Evolutionary conservation across 164 flowering plant species (phyloP), one percentile per base, ranked within the genome.

Genomic region (Taxillus chinensis): DNA sequence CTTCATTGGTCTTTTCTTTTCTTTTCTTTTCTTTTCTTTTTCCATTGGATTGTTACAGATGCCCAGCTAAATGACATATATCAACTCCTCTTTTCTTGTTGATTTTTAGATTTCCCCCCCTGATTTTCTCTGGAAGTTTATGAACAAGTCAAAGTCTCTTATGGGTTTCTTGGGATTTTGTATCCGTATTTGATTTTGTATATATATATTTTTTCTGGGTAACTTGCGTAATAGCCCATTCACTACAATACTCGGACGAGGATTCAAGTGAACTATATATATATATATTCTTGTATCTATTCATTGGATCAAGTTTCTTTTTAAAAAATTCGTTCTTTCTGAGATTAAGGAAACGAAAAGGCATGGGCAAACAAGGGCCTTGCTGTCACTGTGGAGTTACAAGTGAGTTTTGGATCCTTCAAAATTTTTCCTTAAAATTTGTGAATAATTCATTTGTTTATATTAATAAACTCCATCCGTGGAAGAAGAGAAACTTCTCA

Each of bases 381-480:
- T 90, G 97, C 86, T 79, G 73, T 79, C 97, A 90, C 86, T 90
- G 97, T 84, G 95, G 95, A 81, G 97, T 87, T 71, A 82, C 95
- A 74, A 86, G 96, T 90, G 96, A 90, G 96, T 80, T 82, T 74
- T 75, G 75, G 75, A 68, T 72, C 65, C 68, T 63, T 75, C 40
- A 55, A 42, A 60, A 64, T 62, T 50, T 63, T 52, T 64, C 57
- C 60, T 56, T 48, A 3, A 53, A 7, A 39, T 61, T 37, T 46
- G 17, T 40, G 17, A 55, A 48, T 57, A 5, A 3, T 57, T 50
- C 52, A 38, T 64, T 0, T 73, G 52, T 41, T 58, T 55, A 9
- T 52, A 37, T 41, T 10, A 62, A 48, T 45, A 15, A 10, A 42
- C 57, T 73, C 54, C 41, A 3, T 63, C n/a, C 27, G 55, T 59